Base-by-base conservation (phyloP, 768 basidiomycete genomes). In the Trametes elegans region DNA sequence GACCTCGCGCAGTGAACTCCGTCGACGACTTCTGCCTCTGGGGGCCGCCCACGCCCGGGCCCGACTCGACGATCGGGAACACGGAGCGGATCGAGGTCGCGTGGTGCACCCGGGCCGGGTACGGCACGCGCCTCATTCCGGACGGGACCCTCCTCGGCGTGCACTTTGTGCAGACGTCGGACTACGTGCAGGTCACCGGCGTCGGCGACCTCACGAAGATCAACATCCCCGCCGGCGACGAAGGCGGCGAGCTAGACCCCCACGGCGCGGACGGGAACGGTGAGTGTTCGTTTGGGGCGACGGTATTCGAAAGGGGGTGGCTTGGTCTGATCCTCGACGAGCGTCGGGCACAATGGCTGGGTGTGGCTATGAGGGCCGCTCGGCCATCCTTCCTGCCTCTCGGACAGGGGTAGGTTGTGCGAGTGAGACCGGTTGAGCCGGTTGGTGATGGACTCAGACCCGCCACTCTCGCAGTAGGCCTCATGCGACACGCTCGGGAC, bases 101-200 rank as follows among this genome's bases (percentile, higher is more conserved):
- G 27, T 86, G 77, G 75, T 85, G 84, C 61, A 65, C 65, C 35
- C 71, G 82, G 67, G 75, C 71, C 59, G 81, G 79, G 32, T 77
- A 82, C 43, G 87, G 87, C 27, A 78, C 81, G 13, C 83, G 82
- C 44, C 66, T 87, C 61, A 88, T 92, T 58, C 90, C 88, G 10
- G 79, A 83, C 49, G 90, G 86, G 27, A 71, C 84, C n/a, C 81
- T 90, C 62, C 74, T 72, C 1, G 83, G 83, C 46, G 85, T 80
- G 16, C 87, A 85, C 65, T 81, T 88, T 66, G 76, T 89, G 5
- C 75, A 81, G 58, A 88, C 89, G 0, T 83, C 87, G n/a, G 84
- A 85, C 66, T 90, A 83, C 66, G 75, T 89, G 29, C 88, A 87
- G 63, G 71, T 90, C 49, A 84, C 82, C 34, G 90, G 87, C 40